A percentile compares a stretch with the other conserved stretches of the same genome.
Conservation (phyloP, 495 filamentous ascomycete species). For the Penicillium antarcticum region DNA sequence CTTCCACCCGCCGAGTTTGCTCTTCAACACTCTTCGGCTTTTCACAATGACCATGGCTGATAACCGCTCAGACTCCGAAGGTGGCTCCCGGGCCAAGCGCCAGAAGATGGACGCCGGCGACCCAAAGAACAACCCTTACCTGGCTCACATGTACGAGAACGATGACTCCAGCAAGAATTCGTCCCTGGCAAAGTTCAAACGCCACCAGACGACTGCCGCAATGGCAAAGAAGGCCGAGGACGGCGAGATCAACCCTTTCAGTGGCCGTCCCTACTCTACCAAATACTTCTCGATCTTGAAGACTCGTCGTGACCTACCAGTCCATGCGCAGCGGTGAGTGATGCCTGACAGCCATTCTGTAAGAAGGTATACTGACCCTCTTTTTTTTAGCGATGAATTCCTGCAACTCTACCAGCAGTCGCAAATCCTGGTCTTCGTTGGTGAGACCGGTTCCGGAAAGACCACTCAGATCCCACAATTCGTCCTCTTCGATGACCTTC, state of each 20-base stretch:
- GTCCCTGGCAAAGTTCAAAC: conserved; percentile 61
- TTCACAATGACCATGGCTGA: conserved; percentile 37
- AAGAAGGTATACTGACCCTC: conserved; percentile 3
- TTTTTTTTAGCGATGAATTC: conserved; percentile 73
- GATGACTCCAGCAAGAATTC: conserved; percentile 44
- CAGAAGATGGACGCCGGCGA: conserved; percentile 51
- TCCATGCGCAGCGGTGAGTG: conserved; percentile 78
- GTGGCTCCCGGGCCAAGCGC: conserved; percentile 44
- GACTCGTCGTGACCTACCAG: conserved; percentile 78
- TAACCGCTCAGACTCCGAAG: conserved; percentile 39
- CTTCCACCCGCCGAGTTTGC: conserved; percentile 1
- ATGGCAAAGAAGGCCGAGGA: conserved; percentile 74
- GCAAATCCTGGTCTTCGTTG: conserved; percentile 97
- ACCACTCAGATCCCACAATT: conserved; percentile 99
- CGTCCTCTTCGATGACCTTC: conserved; percentile 93
- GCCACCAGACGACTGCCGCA: conserved; percentile 77
- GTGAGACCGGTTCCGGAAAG: conserved; percentile 98
- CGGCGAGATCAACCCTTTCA: conserved; percentile 84
- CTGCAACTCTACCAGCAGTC: conserved; percentile 84
- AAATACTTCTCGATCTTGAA: conserved; percentile 88
- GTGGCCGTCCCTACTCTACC: conserved; percentile 64
- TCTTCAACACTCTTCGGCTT: conserved; percentile 13
- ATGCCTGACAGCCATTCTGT: background rate
- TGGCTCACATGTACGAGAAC: conserved; percentile 80
- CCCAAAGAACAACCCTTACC: conserved; percentile 73